Conservation (phyloP, 805 yeast species). For the Cyberlindnera mycetangii region DNA sequence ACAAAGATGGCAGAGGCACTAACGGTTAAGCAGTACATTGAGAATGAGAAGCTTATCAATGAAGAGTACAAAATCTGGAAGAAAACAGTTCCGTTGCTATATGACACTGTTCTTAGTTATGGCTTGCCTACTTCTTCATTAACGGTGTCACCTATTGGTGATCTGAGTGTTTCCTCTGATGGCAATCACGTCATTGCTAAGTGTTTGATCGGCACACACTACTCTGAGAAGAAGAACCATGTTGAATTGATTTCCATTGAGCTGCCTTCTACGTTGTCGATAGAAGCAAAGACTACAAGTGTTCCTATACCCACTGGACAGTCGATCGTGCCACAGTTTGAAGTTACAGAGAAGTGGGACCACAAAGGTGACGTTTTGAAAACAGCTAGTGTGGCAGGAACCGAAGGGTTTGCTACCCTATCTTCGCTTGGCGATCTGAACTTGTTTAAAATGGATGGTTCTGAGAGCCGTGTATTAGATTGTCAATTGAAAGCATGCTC, state of each 20-base stretch:
- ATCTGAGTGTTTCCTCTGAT: conserved; percentile 21
- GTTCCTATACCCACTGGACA: conserved; percentile 31
- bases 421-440: conserved; percentile 44
- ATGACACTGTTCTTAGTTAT: conserved; percentile 61
- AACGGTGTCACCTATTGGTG: conserved; percentile 56
- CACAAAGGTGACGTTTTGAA: conserved; percentile 63
- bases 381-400: conserved; percentile 43
- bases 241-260: conserved; percentile 39
- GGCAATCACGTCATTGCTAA: conserved; percentile 34
- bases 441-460: conserved; percentile 35
- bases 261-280: conserved; percentile 45
- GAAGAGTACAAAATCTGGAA: conserved; percentile 84
- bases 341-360: conserved; percentile 39
- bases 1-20: conserved; percentile 11
- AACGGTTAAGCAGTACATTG: conserved; percentile 40
- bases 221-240: conserved; percentile 36
- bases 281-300: conserved; percentile 24
- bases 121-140: conserved; percentile 57
- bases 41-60: conserved; percentile 59
- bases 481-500: background rate
- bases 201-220: conserved; percentile 49
- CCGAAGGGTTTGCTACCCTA: conserved; percentile 24
- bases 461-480: background rate
- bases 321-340: conserved; percentile 37
- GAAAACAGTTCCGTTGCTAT: conserved; percentile 74